Percentiles rank a stretch among this genome's conserved stretches.
Conservation (phyloP, 331 rosid genomes). For the Saraca asoca region DNA sequence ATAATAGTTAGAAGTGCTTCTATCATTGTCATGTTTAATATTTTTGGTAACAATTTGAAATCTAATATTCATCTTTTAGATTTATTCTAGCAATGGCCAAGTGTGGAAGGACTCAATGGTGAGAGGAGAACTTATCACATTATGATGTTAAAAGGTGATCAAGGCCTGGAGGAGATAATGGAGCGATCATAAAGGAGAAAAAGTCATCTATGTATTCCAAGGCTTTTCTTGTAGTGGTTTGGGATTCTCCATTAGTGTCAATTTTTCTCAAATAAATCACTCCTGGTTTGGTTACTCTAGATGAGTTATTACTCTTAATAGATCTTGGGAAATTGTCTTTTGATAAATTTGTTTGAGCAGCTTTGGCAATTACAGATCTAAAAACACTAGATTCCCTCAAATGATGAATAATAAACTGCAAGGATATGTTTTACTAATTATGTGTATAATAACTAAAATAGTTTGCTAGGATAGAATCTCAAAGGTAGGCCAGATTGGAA, state of each 20-base stretch:
- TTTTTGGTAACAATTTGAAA: no score
- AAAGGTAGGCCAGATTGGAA: no score
- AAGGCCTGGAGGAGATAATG: no score
- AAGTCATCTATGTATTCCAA: slow-evolving; percentile 53
- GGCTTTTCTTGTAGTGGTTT: slow-evolving; percentile 65
- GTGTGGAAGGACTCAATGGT: no score
- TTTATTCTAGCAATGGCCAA: no score
- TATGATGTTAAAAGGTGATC: no score
- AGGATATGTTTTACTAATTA: slow-evolving; percentile 7
- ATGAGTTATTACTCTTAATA: slow-evolving; percentile 46
- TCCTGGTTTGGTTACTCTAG: slow-evolving; percentile 31
- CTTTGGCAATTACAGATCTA: slow-evolving; percentile 61
- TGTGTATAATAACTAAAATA: slow-evolving; percentile 1
- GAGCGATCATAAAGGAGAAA: no score
- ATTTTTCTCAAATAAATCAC: slow-evolving; percentile 59
- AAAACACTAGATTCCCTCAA: slow-evolving; percentile 80
- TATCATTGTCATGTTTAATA: no score
- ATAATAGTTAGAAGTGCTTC: no score
- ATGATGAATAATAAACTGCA: slow-evolving; percentile 75
- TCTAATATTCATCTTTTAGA: no score
- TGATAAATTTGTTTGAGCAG: slow-evolving; percentile 52
- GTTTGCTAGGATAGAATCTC: slow-evolving; percentile 29
- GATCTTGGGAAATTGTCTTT: slow-evolving; percentile 71
- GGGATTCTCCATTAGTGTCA: slow-evolving; percentile 49
- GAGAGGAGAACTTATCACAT: no score